A percentile compares a stretch with the other conserved stretches of the same genome.
phyloP scores from a whole-genome alignment of 371 early-diverging fungal genomes.

The Mucor piriformis region DNA sequence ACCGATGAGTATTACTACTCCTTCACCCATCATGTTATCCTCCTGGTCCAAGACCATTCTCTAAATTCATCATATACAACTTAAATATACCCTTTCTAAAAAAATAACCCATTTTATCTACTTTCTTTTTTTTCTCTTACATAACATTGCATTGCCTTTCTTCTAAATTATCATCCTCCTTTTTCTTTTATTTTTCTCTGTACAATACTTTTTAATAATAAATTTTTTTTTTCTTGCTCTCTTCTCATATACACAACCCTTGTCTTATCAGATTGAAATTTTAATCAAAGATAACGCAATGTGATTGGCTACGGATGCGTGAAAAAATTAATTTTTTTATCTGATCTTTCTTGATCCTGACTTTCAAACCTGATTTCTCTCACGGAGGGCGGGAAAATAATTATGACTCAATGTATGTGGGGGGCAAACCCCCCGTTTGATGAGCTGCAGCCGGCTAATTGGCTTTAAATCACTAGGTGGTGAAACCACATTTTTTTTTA shows the following conservation, averaged over 20 bases:
- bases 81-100: slow-evolving; percentile 7
- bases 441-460: too few relatives aligned
- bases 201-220: slow-evolving; percentile 2
- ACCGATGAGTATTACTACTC: not conserved
- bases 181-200: not conserved
- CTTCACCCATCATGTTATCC: slow-evolving; percentile 6
- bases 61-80: not conserved
- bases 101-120: not conserved
- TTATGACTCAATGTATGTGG: not conserved
- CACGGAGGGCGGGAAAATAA: not conserved
- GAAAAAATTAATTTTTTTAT: not conserved
- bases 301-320: too few relatives aligned
- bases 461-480: too few relatives aligned
- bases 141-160: not conserved
- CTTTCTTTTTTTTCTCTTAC: not conserved
- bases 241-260: not conserved
- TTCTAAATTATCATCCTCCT: not conserved
- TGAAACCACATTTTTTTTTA: too few relatives aligned
- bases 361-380: not conserved
- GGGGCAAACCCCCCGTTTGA: too few relatives aligned
- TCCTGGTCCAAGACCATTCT: not conserved
- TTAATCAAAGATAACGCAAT: not conserved
- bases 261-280: slow-evolving; percentile 6
- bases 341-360: slow-evolving; percentile 7
- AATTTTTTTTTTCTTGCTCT: not conserved